phyloP scores from a whole-genome alignment of 108 stramenopile species.

The Pseudonitzschia multistriata region DNA sequence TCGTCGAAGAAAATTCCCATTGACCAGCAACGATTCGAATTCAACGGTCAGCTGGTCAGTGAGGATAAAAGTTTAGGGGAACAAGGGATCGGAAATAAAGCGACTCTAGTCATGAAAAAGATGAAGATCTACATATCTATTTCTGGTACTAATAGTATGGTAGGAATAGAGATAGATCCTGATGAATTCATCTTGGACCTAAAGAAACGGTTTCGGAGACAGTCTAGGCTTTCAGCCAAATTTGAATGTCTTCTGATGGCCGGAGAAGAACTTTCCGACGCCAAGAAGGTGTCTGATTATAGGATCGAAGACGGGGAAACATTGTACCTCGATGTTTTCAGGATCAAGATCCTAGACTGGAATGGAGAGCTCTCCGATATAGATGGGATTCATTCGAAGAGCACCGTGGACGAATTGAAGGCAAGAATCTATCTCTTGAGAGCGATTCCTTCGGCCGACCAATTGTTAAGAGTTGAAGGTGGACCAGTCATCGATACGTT shows the following conservation, averaged over 20 bases:
- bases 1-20: constrained; percentile 4
- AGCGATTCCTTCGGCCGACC: not conserved
- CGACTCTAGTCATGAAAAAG: constrained; percentile 8
- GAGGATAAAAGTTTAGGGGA: constrained; percentile 12
- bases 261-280: not conserved
- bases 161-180: not conserved
- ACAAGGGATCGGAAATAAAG: constrained; percentile 22
- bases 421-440: not conserved
- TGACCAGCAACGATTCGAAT: constrained; percentile 6
- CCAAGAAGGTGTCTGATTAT: not conserved
- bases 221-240: not conserved
- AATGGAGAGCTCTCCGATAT: not conserved
- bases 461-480: not conserved
- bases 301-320: not conserved
- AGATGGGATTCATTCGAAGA: not conserved
- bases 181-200: not conserved
- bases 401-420: not conserved
- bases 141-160: not conserved
- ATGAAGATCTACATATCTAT: constrained; percentile 6
- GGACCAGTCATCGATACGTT: not conserved
- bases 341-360: constrained; percentile 1
- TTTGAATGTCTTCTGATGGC: not conserved
- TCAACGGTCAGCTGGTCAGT: constrained; percentile 11
- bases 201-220: not conserved
- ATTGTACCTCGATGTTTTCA: not conserved